Evolutionary conservation across 2,329 filamentous ascomycete species (phyloP), one percentile per base, ranked within the genome.

Genomic region (Colletotrichum destructivum): DNA sequence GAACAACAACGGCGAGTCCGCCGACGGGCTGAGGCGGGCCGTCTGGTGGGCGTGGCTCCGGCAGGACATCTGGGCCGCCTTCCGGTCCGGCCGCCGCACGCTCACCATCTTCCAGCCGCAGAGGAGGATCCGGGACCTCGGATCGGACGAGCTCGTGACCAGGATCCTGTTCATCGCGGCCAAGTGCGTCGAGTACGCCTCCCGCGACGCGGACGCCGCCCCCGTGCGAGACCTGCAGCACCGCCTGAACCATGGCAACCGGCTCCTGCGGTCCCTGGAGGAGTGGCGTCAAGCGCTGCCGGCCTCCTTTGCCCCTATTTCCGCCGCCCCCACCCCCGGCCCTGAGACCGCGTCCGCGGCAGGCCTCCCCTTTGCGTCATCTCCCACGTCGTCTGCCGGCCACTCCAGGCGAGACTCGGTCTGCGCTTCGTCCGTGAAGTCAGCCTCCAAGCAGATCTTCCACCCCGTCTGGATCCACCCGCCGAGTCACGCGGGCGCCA

Each of bases 31-130:
- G 0, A 82, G 87, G 49, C 84, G 87, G 72, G 86, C 88, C 0
- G 87, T 89, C 0, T 91, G 89, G 89, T 92, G 89, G 89, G 85
- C 86, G 1, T 91, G 89, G 89, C 81, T 91, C 11, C 83, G 88
- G 35, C 89, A 91, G 76, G 89, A 91, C 75, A 83, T 89, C 0
- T 91, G 89, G 89, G 89, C 88, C 2, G 89, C 89, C 0, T 90
- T 90, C 76, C 84, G 88, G 9, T 88, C 90, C 75, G 82, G 82
- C 11, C 81, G 89, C 21, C 82, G 85, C 4, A 85, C 86, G 18
- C 84, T 90, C 74, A 90, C 84, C 18, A 89, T 90, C 73, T 91
- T 88, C 87, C 83, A 82, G 66, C 88, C 88, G 0, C 84, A 82
- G 11, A 85, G 83, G 71, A 79, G 82, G 1, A 82, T 87, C 49